Conservation (phyloP, 768 basidiomycete genomes). For the Sistotremastrum suecicum region DNA sequence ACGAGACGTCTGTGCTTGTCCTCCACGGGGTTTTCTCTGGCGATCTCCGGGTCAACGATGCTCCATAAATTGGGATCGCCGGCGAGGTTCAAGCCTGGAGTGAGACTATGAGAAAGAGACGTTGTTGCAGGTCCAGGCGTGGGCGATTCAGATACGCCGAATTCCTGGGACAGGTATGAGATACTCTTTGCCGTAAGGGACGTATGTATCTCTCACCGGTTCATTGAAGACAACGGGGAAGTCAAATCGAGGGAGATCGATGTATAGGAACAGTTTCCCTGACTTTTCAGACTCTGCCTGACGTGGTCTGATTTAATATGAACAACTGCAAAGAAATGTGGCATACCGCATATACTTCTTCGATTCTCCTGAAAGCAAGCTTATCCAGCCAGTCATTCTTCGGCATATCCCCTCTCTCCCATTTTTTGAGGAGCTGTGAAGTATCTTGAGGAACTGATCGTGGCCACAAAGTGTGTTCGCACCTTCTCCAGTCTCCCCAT, state of each 20-base stretch:
- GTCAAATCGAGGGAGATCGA: conserved; percentile 92
- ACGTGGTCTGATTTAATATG: not conserved
- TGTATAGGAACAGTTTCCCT: conserved; percentile 87
- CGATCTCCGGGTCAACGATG: conserved; percentile 81
- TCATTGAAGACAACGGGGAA: conserved; percentile 96
- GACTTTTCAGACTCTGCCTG: conserved; percentile 88
- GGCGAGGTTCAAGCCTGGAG: conserved; percentile 34
- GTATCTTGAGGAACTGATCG: conserved; percentile 17
- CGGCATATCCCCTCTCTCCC: conserved; percentile 84
- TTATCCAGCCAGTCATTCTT: conserved; percentile 96
- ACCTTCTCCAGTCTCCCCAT: conserved; percentile 94
- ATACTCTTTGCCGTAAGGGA: conserved; percentile 4
- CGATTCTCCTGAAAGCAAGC: conserved; percentile 87
- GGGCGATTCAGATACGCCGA: not conserved
- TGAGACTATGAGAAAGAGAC: conserved; percentile 23
- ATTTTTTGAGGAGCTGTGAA: conserved; percentile 77
- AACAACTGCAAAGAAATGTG: not conserved
- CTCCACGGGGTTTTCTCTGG: conserved; percentile 90
- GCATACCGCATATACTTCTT: conserved; percentile 81
- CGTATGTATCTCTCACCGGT: conserved; percentile 32
- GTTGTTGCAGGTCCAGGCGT: conserved; percentile 24
- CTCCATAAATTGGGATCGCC: conserved; percentile 71
- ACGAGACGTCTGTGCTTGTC: conserved; percentile 92
- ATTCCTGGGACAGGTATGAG: not conserved
- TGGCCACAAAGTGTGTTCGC: conserved; percentile 3